phyloP scores from a whole-genome alignment of 2,329 filamentous ascomycete species.

The Coniochaeta sp. region DNA sequence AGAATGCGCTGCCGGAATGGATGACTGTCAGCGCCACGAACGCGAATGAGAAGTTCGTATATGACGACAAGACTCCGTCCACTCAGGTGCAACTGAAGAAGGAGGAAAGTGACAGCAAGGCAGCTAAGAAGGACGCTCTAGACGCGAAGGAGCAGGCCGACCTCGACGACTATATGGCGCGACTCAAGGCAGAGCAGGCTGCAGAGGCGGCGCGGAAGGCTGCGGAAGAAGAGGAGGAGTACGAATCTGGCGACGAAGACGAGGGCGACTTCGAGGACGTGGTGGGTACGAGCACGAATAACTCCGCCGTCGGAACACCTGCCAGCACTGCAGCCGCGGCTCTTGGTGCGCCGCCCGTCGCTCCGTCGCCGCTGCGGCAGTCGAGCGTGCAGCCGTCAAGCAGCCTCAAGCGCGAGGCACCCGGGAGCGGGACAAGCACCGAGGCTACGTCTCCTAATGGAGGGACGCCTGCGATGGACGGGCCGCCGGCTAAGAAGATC shows the following conservation, averaged over 20 bases:
- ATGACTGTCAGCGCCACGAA: constrained; percentile 58
- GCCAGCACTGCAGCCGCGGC: constrained; percentile 15
- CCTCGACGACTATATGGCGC: constrained; percentile 61
- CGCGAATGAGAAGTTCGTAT: constrained; percentile 49
- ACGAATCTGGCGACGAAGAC: constrained; percentile 32
- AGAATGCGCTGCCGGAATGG: constrained; percentile 66
- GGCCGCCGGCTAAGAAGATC: constrained; percentile 48
- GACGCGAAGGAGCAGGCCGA: constrained; percentile 39
- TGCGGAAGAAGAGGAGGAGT: constrained; percentile 38
- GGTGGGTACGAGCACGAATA: constrained; percentile 26
- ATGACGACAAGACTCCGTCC: constrained; percentile 12
- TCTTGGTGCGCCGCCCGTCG: constrained; percentile 6
- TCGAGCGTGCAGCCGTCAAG: constrained; percentile 8
- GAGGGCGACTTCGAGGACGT: constrained; percentile 44
- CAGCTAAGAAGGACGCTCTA: background rate
- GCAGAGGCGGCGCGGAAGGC: constrained; percentile 44
- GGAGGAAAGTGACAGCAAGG: constrained; percentile 24
- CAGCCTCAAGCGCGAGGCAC: constrained; percentile 24
- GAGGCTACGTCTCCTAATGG: constrained; percentile 12
- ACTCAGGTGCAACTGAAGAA: constrained; percentile 26
- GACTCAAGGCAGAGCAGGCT: constrained; percentile 44
- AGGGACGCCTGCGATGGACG: constrained; percentile 24
- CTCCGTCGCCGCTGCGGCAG: constrained; percentile 18
- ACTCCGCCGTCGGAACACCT: constrained; percentile 21
- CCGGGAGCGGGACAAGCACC: constrained; percentile 12